phyloP scores from a whole-genome alignment of 208 protist genomes.

The Acanthamoeba sp. region DNA sequence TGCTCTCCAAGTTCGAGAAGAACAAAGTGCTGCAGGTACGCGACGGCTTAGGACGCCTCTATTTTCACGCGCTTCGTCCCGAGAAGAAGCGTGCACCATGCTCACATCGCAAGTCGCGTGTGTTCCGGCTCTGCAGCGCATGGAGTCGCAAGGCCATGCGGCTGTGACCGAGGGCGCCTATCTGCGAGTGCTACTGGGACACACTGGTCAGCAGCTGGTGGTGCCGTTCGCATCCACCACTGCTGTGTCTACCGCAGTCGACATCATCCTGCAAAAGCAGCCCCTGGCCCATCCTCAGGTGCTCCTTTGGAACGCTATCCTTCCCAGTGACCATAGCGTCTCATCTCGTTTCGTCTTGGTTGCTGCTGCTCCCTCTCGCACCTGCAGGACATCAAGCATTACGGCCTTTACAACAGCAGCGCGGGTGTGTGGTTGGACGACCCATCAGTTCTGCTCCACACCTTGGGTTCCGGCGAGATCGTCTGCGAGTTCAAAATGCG shows the following conservation, averaged over 20 bases:
- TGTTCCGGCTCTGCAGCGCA: not conserved
- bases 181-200: slow-evolving; percentile 35
- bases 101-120: too few relatives aligned
- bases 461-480: not conserved
- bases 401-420: not conserved
- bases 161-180: not conserved
- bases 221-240: slow-evolving; percentile 44
- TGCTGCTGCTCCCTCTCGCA: not conserved
- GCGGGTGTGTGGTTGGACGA: slow-evolving; percentile 55
- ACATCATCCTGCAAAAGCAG: slow-evolving; percentile 53
- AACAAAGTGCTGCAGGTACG: slow-evolving; percentile 60
- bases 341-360: not conserved
- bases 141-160: not conserved
- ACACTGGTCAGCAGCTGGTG: slow-evolving; percentile 49
- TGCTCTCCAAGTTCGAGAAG: slow-evolving; percentile 65
- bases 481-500: slow-evolving; percentile 58
- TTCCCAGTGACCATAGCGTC: not conserved
- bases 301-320: not conserved
- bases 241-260: not conserved
- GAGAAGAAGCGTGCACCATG: too few relatives aligned
- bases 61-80: too few relatives aligned
- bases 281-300: slow-evolving; percentile 32
- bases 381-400: not conserved
- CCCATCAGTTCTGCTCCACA: not conserved
- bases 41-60: too few relatives aligned